Percentiles rank a stretch among this genome's conserved stretches.
Conservation (phyloP, 169 alveolate genomes). For the Hepatocystis sp. region DNA sequence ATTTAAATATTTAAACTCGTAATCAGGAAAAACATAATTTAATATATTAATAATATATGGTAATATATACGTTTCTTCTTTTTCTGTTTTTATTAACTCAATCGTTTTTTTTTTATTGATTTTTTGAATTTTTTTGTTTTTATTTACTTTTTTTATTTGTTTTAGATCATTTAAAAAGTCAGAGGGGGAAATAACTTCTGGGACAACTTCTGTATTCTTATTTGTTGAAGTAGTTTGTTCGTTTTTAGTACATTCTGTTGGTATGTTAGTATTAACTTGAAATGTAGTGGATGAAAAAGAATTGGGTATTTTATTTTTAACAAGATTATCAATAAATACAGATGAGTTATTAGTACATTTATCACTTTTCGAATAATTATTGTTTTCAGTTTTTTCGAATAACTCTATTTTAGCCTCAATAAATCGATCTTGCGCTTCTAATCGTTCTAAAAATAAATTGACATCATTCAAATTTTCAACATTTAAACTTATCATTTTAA, state of each 20-base stretch:
- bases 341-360: too few species aligned
- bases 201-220: too few species aligned
- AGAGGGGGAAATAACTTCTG: too few species aligned
- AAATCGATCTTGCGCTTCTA: slow-evolving; percentile 65
- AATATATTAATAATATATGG: slow-evolving; percentile 43
- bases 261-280: too few species aligned
- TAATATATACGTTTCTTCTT: slow-evolving; percentile 26
- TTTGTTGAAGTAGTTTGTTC: too few species aligned
- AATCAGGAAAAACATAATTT: slow-evolving; percentile 86
- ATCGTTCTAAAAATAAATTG: slow-evolving; percentile 46
- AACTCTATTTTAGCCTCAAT: slow-evolving; percentile 61
- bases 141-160: too few species aligned
- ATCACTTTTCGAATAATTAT: too few species aligned
- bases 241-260: too few species aligned
- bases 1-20: slow-evolving; percentile 80
- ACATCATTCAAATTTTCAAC: slow-evolving; percentile 41
- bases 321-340: too few species aligned
- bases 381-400: slow-evolving; percentile 47
- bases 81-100: slow-evolving; percentile 23
- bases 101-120: slow-evolving; percentile 11
- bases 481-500: slow-evolving; percentile 52
- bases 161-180: too few species aligned
- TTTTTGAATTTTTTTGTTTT: neutral
- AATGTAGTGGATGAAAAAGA: too few species aligned
- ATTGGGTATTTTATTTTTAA: too few species aligned